Evolutionary conservation across 768 basidiomycete genomes (phyloP), one percentile per base, ranked within the genome.

Genomic region (Neoboletus magnificus): DNA sequence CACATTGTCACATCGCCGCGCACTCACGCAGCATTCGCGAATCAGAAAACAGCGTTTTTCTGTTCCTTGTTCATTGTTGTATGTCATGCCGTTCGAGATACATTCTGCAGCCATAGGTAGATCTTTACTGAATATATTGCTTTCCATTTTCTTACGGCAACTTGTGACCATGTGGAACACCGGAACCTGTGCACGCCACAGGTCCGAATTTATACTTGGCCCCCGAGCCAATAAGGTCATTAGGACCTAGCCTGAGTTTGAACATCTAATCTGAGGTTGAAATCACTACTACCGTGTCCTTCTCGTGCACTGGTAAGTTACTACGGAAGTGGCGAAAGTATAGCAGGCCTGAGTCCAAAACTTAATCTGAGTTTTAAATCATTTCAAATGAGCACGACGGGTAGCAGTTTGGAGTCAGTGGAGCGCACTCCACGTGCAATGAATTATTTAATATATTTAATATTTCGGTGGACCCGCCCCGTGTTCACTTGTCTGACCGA

Each of bases 221-320:
- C 47, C 60, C 58, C 49, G 54, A 56, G 20, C 22, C 23, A n/a
- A 5, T 43, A 2, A n/a, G n/a, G n/a, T n/a, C n/a, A n/a, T n/a
- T n/a, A n/a, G n/a, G n/a, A n/a, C n/a, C n/a, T n/a, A n/a, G n/a
- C n/a, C n/a, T n/a, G n/a, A n/a, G n/a, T n/a, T n/a, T n/a, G n/a
- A n/a, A n/a, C n/a, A n/a, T n/a, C n/a, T n/a, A n/a, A n/a, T n/a
- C n/a, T n/a, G n/a, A n/a, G n/a, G n/a, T n/a, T n/a, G n/a, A n/a
- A n/a, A n/a, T n/a, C n/a, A n/a, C n/a, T n/a, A n/a, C n/a, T n/a
- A n/a, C n/a, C n/a, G n/a, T n/a, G n/a, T n/a, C n/a, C n/a, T n/a
- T n/a, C n/a, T n/a, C n/a, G n/a, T n/a, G n/a, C n/a, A n/a, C n/a
- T n/a, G n/a, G n/a, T n/a, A n/a, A n/a, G n/a, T n/a, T n/a, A n/a